Evolutionary conservation across 73 alveolate genomes (phyloP).

Genomic region (Blepharisma japonicum): DNA sequence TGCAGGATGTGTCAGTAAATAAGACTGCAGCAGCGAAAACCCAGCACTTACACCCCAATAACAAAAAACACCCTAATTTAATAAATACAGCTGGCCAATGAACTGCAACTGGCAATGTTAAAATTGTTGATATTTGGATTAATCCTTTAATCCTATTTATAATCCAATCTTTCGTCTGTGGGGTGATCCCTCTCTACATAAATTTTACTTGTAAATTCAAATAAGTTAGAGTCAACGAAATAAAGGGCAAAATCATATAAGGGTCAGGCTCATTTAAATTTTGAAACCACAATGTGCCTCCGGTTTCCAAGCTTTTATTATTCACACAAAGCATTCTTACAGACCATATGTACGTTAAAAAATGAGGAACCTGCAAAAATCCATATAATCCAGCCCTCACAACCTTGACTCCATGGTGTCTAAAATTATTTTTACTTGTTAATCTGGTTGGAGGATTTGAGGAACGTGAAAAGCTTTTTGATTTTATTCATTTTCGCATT

Average conservation of each 20-base stretch:
- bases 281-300: conserved; percentile 60
- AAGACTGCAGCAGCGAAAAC: conserved; percentile 38
- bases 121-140: conserved; percentile 54
- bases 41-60: conserved; percentile 61
- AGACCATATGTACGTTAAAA: conserved; percentile 55
- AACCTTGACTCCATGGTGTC: neutral
- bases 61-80: conserved; percentile 49
- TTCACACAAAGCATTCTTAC: conserved; percentile 55
- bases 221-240: conserved; percentile 53
- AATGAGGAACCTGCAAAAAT: conserved; percentile 54
- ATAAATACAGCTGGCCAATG: conserved; percentile 58
- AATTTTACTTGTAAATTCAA: conserved; percentile 48
- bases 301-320: conserved; percentile 51
- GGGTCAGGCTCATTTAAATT: conserved; percentile 69
- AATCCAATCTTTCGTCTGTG: conserved; percentile 71
- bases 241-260: conserved; percentile 53
- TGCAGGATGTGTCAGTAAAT: conserved; percentile 36
- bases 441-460: neutral
- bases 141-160: conserved; percentile 56
- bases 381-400: neutral
- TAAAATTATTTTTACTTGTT: neutral
- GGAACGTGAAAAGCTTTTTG: neutral
- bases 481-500: neutral
- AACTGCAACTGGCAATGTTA: conserved; percentile 63
- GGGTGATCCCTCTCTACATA: conserved; percentile 57